phyloP scores from a whole-genome alignment of 768 basidiomycete species.

The Pholiota microspora region DNA sequence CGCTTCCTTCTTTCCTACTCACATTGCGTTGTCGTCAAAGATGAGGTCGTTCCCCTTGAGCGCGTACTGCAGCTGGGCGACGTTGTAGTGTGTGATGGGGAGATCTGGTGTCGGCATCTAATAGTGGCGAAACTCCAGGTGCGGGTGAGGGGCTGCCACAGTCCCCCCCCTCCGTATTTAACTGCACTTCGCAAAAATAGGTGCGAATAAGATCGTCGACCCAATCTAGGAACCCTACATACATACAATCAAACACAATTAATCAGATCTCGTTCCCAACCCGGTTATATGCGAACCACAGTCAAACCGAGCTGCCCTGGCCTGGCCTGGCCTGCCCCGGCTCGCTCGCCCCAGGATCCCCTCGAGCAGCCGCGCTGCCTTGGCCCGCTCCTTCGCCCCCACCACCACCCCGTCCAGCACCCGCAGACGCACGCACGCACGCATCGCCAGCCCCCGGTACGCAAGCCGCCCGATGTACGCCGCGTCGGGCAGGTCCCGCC shows the following conservation, averaged over 20 bases:
- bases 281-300: constrained; percentile 23
- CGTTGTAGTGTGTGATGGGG: constrained; percentile 54
- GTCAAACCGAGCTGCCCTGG: constrained; percentile 12
- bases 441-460: constrained; percentile 89
- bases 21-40: constrained; percentile 18
- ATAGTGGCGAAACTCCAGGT: constrained; percentile 12
- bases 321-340: constrained; percentile 20
- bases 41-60: constrained; percentile 33
- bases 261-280: constrained; percentile 23
- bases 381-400: constrained; percentile 79
- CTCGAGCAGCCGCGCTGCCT: constrained; percentile 69
- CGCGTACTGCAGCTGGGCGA: constrained; percentile 60
- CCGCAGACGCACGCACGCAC: constrained; percentile 60
- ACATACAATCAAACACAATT: constrained; percentile 22
- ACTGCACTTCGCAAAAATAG: constrained; percentile 18
- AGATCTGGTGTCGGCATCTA: constrained; percentile 60
- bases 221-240: constrained; percentile 23
- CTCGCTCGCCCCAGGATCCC: constrained; percentile 43
- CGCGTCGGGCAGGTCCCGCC: constrained; percentile 86
- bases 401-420: constrained; percentile 87
- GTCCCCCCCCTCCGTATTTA: constrained; percentile 24
- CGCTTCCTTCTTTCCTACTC: too few relatives aligned
- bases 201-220: constrained; percentile 19
- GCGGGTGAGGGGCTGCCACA: constrained; percentile 16
- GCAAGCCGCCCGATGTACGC: constrained; percentile 84